Evolutionary conservation across 495 filamentous ascomycete genomes (phyloP).

Genomic region (Aspergillus nidulans): DNA sequence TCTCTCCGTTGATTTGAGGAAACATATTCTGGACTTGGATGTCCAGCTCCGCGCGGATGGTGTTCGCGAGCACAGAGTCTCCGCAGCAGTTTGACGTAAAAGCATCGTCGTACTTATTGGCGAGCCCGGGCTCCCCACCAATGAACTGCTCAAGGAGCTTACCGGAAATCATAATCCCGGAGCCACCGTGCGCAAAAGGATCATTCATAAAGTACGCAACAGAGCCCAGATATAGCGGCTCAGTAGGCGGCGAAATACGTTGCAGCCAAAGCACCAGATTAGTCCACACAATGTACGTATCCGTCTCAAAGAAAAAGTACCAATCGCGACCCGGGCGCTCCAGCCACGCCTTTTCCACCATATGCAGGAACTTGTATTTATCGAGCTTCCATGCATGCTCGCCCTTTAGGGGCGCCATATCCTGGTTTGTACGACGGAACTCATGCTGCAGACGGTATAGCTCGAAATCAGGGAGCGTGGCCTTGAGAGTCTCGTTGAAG

Average conservation of each 20-base stretch:
- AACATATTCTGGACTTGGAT: constrained; percentile 37
- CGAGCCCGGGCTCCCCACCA: constrained; percentile 11
- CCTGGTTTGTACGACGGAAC: constrained; percentile 37
- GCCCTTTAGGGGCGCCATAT: constrained; percentile 12
- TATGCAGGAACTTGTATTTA: constrained; percentile 60
- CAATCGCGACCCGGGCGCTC: constrained; percentile 48
- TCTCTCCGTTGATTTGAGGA: constrained; percentile 49
- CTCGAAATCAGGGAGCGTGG: constrained; percentile 45
- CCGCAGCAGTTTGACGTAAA: constrained; percentile 39
- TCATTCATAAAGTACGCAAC: constrained; percentile 39
- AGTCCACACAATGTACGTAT: constrained; percentile 57
- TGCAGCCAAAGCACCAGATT: constrained; percentile 50
- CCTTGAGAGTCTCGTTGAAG: constrained; percentile 29
- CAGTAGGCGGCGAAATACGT: constrained; percentile 39
- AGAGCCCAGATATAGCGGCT: constrained; percentile 47
- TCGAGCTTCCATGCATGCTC: constrained; percentile 46
- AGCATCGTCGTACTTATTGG: constrained; percentile 32
- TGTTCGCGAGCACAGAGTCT: constrained; percentile 44
- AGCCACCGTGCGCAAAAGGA: constrained; percentile 50
- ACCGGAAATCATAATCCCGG: constrained; percentile 46
- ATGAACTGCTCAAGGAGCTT: constrained; percentile 36
- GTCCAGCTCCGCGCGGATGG: constrained; percentile 34
- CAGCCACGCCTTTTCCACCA: constrained; percentile 50
- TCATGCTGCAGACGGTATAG: constrained; percentile 48
- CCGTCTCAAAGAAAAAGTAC: constrained; percentile 59